Conservation (phyloP, 164 flowering plant species). For the Dillenia turbinata region DNA sequence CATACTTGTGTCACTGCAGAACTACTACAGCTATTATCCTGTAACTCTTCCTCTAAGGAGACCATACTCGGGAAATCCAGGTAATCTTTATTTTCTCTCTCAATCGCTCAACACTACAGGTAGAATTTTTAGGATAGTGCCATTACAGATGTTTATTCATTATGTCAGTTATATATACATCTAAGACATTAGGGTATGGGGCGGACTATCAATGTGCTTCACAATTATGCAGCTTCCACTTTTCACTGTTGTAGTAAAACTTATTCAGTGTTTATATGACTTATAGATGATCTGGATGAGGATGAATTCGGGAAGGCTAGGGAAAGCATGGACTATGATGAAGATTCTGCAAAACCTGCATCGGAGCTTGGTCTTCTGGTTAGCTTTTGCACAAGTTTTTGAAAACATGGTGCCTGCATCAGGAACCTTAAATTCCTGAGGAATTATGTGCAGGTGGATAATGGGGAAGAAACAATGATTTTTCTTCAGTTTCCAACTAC, state of each 20-base stretch:
- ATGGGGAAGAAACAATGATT: conserved; percentile 27
- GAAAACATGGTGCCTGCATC: no score
- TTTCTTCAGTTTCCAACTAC: conserved; percentile 44
- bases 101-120: no score
- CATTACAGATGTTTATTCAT: no score
- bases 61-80: conserved; percentile 73
- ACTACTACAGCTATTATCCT: conserved; percentile 60
- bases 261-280: neutral
- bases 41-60: conserved; percentile 53
- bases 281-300: conserved; percentile 44
- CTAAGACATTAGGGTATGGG: no score
- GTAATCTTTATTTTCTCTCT: conserved; percentile 16
- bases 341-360: conserved; percentile 31
- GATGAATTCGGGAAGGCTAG: conserved; percentile 45
- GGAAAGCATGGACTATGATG: conserved; percentile 22
- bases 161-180: no score
- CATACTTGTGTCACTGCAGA: conserved; percentile 26
- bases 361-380: conserved; percentile 50
- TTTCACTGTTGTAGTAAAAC: no score
- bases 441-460: conserved; percentile 30
- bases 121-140: no score
- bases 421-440: no score
- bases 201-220: no score
- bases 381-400: conserved; percentile 7
- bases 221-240: no score